Evolutionary conservation across 352 stramenopile genomes (phyloP).

Genomic region (Phytopythium aichiense): DNA sequence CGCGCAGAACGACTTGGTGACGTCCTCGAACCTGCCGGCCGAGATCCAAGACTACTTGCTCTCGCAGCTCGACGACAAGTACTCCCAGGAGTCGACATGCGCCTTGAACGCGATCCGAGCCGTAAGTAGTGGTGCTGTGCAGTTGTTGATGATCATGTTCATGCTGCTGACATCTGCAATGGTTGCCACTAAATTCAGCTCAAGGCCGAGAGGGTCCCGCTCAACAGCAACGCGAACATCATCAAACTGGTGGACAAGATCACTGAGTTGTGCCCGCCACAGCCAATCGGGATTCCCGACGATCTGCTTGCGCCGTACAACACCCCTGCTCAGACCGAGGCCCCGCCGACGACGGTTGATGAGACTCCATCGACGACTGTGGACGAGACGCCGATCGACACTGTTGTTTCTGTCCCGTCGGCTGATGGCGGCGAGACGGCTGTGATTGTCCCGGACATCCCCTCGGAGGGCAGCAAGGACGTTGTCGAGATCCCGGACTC

Average conservation of each 20-base stretch:
- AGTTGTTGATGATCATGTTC: background rate
- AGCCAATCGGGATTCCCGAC: conserved; percentile 14
- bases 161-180: background rate
- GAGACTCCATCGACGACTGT: background rate
- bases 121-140: conserved; percentile 14
- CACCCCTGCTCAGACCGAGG: background rate
- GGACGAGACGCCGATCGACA: background rate
- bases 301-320: background rate
- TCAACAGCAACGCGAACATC: conserved; percentile 21
- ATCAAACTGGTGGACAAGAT: conserved; percentile 32
- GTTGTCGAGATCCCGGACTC: conserved; percentile 1
- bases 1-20: conserved; percentile 21
- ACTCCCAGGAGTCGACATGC: conserved; percentile 26
- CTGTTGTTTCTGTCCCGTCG: background rate
- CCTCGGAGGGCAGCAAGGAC: background rate
- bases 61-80: conserved; percentile 35
- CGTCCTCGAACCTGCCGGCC: conserved; percentile 21
- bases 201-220: conserved; percentile 19
- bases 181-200: conserved; percentile 15
- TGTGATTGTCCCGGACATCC: background rate
- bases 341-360: background rate
- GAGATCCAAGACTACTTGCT: conserved; percentile 35
- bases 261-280: conserved; percentile 30
- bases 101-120: conserved; percentile 33
- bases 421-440: background rate